Base-by-base conservation (phyloP, 306 rosid species). In the Cicer bijugum region DNA sequence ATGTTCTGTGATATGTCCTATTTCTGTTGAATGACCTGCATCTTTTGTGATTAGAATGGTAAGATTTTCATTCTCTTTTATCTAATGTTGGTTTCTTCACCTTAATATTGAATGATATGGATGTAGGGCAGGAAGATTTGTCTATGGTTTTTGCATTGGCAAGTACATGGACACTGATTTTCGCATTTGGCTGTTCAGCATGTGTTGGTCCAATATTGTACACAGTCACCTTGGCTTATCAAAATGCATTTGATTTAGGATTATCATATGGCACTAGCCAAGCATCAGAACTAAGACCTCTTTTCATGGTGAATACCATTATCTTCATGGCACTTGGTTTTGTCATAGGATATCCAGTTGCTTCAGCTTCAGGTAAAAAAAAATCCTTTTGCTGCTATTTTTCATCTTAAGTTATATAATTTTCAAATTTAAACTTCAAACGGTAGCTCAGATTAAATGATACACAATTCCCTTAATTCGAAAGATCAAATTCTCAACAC, bases 91-190 rank as follows among this genome's bases (percentile, higher is more conserved):
- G 65, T 71, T 80, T 71, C 85, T 76, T 75, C 78, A 15, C 83
- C 85, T 83, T 80, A 85, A 82, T 87, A 88, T 86, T 88, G 88
- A 85, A 78, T 84, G 94, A 81, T 88, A 81, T 88, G 98, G 88
- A 80, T 88, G 98, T 94, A 94, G 97, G 97, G 96, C 99, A 94
- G 99, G 96, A 84, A 87, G 99, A 94, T 79, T 56, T 84, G 69
- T 89, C 99, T 51, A 93, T 88, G 97, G 96, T 78, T 84, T 83
- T 86, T 62, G 86, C 91, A 53, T 85, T 94, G 72, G 96, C 92
- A 16, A 86, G 97, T 85, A 72, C 88, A 68, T 94, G 99, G 99
- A 51, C 76, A 19, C 69, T 87, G 66, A 71, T 94, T 85, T 90
- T 91, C 68, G 92, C 90, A 53, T 69, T 53, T 37, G 96, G 95